Conservation (phyloP, 257 asterid species). For the Ligustrum vulgare region DNA sequence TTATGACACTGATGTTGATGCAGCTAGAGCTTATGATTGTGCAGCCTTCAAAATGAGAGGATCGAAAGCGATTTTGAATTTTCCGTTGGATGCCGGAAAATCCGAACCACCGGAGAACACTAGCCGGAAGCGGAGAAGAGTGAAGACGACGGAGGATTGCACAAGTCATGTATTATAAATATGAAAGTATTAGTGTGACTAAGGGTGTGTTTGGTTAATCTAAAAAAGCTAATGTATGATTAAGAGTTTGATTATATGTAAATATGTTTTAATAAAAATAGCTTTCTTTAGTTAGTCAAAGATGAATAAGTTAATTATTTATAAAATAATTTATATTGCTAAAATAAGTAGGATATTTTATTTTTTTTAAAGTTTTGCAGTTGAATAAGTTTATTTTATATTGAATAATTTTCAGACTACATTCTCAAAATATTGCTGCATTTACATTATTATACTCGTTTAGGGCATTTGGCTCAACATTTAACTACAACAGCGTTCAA, state of each 20-base stretch:
- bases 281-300: too few species aligned
- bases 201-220: neutral
- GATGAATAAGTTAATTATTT: too few species aligned
- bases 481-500: too few species aligned
- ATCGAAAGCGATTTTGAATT: slow-evolving; percentile 67
- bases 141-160: neutral
- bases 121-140: slow-evolving; percentile 55
- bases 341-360: too few species aligned
- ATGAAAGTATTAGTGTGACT: neutral
- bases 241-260: neutral
- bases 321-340: too few species aligned
- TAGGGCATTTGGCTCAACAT: too few species aligned
- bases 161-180: neutral
- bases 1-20: slow-evolving; percentile 60
- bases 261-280: too few species aligned
- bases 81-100: slow-evolving; percentile 81
- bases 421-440: too few species aligned
- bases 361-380: too few species aligned
- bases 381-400: too few species aligned
- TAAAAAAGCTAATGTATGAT: neutral
- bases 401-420: too few species aligned
- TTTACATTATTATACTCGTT: too few species aligned
- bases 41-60: slow-evolving; percentile 93
- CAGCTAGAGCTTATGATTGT: slow-evolving; percentile 84
- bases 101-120: slow-evolving; percentile 42